Evolutionary conservation across 805 yeast genomes (phyloP).

Genomic region (Saccharomycopsis amapae): DNA sequence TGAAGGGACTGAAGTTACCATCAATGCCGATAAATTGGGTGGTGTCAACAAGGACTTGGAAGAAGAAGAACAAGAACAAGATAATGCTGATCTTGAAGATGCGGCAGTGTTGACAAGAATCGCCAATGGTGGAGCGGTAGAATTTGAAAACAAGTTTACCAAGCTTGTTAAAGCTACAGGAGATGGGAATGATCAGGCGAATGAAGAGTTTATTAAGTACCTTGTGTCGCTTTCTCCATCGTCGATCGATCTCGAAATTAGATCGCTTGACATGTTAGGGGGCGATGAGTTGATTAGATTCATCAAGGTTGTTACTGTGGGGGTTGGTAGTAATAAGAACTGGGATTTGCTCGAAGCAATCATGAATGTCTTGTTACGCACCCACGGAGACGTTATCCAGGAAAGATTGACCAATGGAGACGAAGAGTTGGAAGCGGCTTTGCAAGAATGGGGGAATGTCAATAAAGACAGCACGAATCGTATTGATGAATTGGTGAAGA

Average conservation of each 20-base stretch:
- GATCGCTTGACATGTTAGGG: constrained; percentile 60
- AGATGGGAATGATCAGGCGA: constrained; percentile 30
- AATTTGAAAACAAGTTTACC: constrained; percentile 73
- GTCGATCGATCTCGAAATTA: constrained; percentile 74
- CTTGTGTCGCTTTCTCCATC: constrained; percentile 66
- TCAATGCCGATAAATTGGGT: constrained; percentile 23
- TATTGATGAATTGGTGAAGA: constrained; percentile 64
- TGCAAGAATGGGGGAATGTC: constrained; percentile 42
- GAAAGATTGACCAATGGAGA: constrained; percentile 29
- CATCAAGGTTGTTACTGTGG: constrained; percentile 57
- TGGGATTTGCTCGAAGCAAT: constrained; percentile 79
- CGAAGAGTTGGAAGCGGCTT: constrained; percentile 36
- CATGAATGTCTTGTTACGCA: constrained; percentile 62
- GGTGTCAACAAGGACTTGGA: constrained; percentile 25
- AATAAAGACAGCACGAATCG: constrained; percentile 38
- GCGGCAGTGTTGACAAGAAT: constrained; percentile 24
- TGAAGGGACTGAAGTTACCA: constrained; percentile 22
- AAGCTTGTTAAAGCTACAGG: constrained; percentile 43
- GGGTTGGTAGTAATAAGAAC: constrained; percentile 48
- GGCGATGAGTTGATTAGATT: constrained; percentile 69
- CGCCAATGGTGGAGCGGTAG: constrained; percentile 24
- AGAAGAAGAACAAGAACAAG: constrained; percentile 21
- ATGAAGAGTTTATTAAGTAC: constrained; percentile 43
- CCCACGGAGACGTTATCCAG: constrained; percentile 75
- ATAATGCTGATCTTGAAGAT: constrained; percentile 13